phyloP scores from a whole-genome alignment of 495 filamentous ascomycete species.

The Xylaria venustula region DNA sequence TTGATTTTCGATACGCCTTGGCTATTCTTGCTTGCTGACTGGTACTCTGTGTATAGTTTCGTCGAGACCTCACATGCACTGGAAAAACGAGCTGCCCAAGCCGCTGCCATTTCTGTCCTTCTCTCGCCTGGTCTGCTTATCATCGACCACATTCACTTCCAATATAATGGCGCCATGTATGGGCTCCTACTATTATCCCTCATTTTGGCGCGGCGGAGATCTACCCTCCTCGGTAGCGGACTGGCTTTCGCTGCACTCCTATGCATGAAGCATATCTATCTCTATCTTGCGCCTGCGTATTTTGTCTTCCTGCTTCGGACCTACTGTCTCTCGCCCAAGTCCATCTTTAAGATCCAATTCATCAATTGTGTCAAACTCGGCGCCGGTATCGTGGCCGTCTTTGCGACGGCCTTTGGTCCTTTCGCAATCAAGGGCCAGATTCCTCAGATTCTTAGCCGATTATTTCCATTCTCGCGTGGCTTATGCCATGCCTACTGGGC shows the following conservation, averaged over 20 bases:
- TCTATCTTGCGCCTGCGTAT: slow-evolving; percentile 94
- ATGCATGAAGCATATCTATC: slow-evolving; percentile 97
- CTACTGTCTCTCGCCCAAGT: slow-evolving; percentile 83
- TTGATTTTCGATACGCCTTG: background rate
- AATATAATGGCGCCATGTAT: slow-evolving; percentile 97
- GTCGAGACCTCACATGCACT: slow-evolving; percentile 62
- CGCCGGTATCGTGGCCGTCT: slow-evolving; percentile 66
- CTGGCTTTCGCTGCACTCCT: slow-evolving; percentile 79
- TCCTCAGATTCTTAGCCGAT: slow-evolving; percentile 76
- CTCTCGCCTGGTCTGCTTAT: slow-evolving; percentile 92
- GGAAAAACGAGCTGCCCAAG: slow-evolving; percentile 77
- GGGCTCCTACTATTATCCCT: slow-evolving; percentile 84
- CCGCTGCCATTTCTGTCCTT: slow-evolving; percentile 83
- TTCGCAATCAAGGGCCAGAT: slow-evolving; percentile 83
- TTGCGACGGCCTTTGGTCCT: slow-evolving; percentile 82
- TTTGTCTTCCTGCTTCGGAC: slow-evolving; percentile 81
- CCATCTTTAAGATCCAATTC: slow-evolving; percentile 72
- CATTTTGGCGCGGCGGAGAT: slow-evolving; percentile 73
- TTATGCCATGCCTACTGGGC: slow-evolving; percentile 98
- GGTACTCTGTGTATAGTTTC: slow-evolving; percentile 49
- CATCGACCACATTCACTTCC: slow-evolving; percentile 98
- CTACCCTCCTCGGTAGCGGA: slow-evolving; percentile 74
- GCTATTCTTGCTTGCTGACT: slow-evolving; percentile 9
- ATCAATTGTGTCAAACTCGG: slow-evolving; percentile 81
- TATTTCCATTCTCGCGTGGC: slow-evolving; percentile 93